Evolutionary conservation across 495 filamentous ascomycete genomes (phyloP).

Genomic region (Jackrogersella minutella): DNA sequence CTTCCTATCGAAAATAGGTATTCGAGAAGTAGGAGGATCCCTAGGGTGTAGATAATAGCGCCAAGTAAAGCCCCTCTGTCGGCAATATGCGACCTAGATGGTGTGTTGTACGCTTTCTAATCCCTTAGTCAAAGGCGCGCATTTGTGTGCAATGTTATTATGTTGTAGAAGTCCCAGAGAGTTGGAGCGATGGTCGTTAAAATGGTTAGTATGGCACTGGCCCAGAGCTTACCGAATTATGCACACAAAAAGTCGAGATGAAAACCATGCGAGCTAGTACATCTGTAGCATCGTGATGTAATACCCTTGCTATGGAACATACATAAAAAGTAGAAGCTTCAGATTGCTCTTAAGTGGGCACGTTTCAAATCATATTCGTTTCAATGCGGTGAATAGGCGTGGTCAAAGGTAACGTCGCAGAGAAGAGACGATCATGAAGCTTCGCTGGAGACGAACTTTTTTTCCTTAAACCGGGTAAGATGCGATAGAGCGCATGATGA

Average conservation of each 20-base stretch:
- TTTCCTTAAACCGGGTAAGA: conserved; percentile 4
- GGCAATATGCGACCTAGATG: not conserved
- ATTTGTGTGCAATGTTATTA: not conserved
- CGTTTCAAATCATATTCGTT: conserved; percentile 19
- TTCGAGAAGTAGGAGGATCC: not conserved
- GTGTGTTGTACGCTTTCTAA: not conserved
- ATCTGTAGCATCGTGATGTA: not conserved
- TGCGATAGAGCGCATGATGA: conserved; percentile 21
- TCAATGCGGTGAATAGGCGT: conserved; percentile 7
- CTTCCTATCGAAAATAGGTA: not conserved
- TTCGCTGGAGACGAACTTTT: conserved; percentile 9
- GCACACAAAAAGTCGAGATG: not conserved
- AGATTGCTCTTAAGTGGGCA: conserved; percentile 7
- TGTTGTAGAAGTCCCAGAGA: not conserved
- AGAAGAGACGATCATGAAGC: conserved; percentile 3
- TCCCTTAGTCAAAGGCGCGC: not conserved
- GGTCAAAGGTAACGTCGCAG: conserved; percentile 11
- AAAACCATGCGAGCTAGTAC: not conserved
- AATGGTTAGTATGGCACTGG: not conserved
- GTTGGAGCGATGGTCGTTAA: not conserved
- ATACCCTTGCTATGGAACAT: not conserved
- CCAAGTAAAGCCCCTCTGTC: not conserved
- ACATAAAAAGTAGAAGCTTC: conserved; percentile 1
- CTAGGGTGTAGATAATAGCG: not conserved
- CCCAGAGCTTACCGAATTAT: not conserved